Base-by-base conservation (phyloP, 164 flowering plant species). In the Paratinospora sagittata region DNA sequence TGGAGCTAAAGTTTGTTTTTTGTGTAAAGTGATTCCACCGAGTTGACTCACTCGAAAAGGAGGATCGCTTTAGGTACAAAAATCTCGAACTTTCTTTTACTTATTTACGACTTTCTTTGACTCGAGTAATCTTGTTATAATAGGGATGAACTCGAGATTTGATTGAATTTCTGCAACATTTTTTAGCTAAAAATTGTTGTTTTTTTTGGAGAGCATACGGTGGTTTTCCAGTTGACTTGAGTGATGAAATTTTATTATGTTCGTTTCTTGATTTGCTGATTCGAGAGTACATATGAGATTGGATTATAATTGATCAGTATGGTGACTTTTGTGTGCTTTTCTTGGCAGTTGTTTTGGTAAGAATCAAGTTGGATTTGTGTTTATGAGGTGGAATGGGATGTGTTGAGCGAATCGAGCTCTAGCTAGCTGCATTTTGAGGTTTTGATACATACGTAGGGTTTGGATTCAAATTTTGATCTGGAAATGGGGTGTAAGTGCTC, bases 401-500 rank as follows among this genome's bases (percentile, higher is more conserved):
- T 10, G 27, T 36, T 67, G 63, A 67, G 60, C 2, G 11, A 14
- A 3, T 21, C 10, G 8, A 23, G 58, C 57, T 49, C 10, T 43
- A 61, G 57, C 67, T 43, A 61, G 57, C 67, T 36, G 30, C 13
- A 30, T 39, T 60, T 27, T 17, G 63, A 67, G 49, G 14, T 33
- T 67, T 58, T 58, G 68, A 41, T 8, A 60, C 8, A 39, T 63
- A 47, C 23, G 4, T 19, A 64, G 67, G 65, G 37, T 14, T 80
- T 30, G 73, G 14, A 7, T 61, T 39, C 66, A 19, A 64, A 45
- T 73, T 77, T 24, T 71, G 34, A 57, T 65, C 27, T 49, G 71
- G 19, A 63, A 67, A 90, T 90, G 95, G 95, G 95, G 52, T 85
- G 95, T 74, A 68, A 69, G 60, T 83, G 81, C 76, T 90, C 95